phyloP scores from a whole-genome alignment of 768 basidiomycete species.

The Chlorophyllum brunneum region DNA sequence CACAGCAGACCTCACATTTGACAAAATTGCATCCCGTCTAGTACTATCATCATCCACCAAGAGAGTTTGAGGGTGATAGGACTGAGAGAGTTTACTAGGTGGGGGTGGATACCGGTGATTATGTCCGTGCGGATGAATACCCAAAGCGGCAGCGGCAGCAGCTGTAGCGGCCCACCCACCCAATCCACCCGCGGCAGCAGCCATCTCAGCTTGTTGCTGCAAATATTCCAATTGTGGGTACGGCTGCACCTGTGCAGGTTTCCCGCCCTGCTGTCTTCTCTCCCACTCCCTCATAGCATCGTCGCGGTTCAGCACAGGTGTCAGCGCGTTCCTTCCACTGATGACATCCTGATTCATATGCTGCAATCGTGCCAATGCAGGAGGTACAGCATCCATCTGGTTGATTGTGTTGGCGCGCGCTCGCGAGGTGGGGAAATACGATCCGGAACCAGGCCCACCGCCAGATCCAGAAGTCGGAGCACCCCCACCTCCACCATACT shows the following conservation, averaged over 20 bases:
- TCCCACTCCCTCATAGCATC: conserved; percentile 98
- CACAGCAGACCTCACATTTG: conserved; percentile 67
- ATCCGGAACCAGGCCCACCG: conserved; percentile 40
- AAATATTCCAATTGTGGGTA: conserved; percentile 90
- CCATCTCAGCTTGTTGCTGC: conserved; percentile 90
- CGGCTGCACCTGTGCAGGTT: conserved; percentile 59
- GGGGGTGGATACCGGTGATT: conserved; percentile 55
- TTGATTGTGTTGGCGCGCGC: conserved; percentile 91
- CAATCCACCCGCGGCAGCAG: conserved; percentile 50
- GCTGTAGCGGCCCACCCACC: conserved; percentile 9
- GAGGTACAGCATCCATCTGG: conserved; percentile 84
- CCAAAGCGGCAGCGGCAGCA: conserved; percentile 10
- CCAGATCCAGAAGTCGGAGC: conserved; percentile 5
- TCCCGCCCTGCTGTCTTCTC: conserved; percentile 72
- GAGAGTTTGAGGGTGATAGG: conserved; percentile 64
- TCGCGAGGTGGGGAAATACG: conserved; percentile 68
- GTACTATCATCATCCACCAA: conserved; percentile 57
- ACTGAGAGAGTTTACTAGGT: conserved; percentile 60
- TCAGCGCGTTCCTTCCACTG: conserved; percentile 76
- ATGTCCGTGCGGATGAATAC: conserved; percentile 43
- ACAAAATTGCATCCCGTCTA: conserved; percentile 77
- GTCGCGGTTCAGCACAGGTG: conserved; percentile 91
- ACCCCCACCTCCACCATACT: background rate
- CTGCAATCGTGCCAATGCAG: conserved; percentile 84
- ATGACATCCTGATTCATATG: conserved; percentile 87